Conservation (phyloP, 2,329 filamentous ascomycete species). For the Dactylellina leptospora region DNA sequence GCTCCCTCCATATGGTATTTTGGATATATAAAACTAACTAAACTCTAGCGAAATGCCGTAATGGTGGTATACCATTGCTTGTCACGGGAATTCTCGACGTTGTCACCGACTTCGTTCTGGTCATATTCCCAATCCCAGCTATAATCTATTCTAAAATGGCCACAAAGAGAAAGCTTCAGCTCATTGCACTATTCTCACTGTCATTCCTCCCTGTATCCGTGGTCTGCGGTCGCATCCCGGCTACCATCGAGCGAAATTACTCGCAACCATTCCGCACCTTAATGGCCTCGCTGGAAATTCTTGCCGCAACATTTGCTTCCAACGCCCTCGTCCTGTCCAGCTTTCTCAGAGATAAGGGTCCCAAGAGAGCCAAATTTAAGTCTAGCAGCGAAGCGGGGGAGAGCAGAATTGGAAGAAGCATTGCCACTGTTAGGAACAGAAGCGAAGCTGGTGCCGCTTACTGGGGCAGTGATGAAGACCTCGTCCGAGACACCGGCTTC, state of each 20-base stretch:
- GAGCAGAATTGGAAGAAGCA: conserved; percentile 62
- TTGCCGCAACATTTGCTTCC: conserved; percentile 85
- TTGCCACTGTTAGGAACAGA: conserved; percentile 35
- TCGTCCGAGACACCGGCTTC: conserved; percentile 79
- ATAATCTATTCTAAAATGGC: conserved; percentile 81
- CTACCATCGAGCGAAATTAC: conserved; percentile 75
- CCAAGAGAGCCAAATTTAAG: conserved; percentile 81
- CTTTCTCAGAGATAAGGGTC: conserved; percentile 86
- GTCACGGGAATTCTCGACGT: conserved; percentile 91
- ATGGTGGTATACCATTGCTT: conserved; percentile 84
- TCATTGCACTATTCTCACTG: conserved; percentile 82
- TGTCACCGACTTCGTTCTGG: conserved; percentile 84
- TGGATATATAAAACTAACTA: conserved; percentile 6
- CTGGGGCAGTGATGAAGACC: conserved; percentile 90
- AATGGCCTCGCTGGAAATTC: conserved; percentile 85
- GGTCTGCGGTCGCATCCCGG: conserved; percentile 81
- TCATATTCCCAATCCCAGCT: conserved; percentile 88
- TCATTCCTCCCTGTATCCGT: conserved; percentile 82
- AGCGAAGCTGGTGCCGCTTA: conserved; percentile 60
- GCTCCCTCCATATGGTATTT: background rate
- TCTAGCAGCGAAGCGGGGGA: conserved; percentile 71
- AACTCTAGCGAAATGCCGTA: conserved; percentile 70
- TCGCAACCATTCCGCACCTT: conserved; percentile 87
- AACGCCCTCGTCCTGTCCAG: conserved; percentile 91
- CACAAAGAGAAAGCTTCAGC: conserved; percentile 78